Conservation (phyloP, 2,329 filamentous ascomycete species). For the Xylaria sp. region DNA sequence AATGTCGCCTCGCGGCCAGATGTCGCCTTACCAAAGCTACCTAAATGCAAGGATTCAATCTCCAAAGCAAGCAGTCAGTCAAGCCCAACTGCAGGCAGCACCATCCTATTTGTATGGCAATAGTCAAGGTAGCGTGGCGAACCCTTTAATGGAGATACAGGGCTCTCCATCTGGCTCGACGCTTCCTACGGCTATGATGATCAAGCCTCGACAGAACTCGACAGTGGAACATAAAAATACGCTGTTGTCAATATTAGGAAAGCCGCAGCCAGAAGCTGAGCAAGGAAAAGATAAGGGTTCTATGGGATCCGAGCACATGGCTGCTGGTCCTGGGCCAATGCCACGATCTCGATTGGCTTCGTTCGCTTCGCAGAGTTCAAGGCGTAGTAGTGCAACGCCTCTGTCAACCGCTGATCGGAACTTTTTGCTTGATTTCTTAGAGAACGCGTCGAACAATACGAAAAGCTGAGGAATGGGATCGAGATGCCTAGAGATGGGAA, state of each 20-base stretch:
- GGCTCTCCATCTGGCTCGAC: constrained; percentile 38
- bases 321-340: constrained; percentile 22
- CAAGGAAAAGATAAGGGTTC: constrained; percentile 42
- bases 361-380: constrained; percentile 48
- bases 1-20: constrained; percentile 20
- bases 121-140: constrained; percentile 30
- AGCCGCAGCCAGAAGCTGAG: constrained; percentile 43
- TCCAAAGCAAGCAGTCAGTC: constrained; percentile 27
- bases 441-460: constrained; percentile 55
- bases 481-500: background rate
- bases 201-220: constrained; percentile 44
- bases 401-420: constrained; percentile 74
- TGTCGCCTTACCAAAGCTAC: constrained; percentile 32
- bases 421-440: constrained; percentile 78
- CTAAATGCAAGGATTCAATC: constrained; percentile 29
- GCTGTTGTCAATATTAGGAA: constrained; percentile 68
- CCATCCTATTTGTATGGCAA: constrained; percentile 35
- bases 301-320: constrained; percentile 31
- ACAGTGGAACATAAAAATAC: constrained; percentile 51
- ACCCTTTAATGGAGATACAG: constrained; percentile 35
- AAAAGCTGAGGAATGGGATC: constrained; percentile 37
- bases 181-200: constrained; percentile 36
- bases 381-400: constrained; percentile 57
- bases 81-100: constrained; percentile 21
- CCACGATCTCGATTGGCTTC: constrained; percentile 50